A percentile compares a stretch with the other conserved stretches of the same genome.
These are phyloP conservation scores for Trifolium dubium DNA, from an alignment of 306 rosid species.

Conservation along the genomic window DNA sequence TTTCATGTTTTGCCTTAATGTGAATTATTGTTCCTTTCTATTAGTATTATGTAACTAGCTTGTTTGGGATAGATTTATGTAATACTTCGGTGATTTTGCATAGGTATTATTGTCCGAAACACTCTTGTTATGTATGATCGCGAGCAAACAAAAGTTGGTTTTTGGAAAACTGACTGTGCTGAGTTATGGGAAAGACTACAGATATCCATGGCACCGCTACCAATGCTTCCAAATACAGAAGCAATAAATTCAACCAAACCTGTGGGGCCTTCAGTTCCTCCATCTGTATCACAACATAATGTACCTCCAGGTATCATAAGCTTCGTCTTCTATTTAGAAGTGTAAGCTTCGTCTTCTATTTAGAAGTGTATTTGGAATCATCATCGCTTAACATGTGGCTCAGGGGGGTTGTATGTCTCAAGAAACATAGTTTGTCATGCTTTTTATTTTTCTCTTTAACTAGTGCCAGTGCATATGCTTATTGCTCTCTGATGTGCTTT, in stretches of 20 bases:
- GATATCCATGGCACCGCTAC: slow-evolving; percentile 53
- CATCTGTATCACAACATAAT: slow-evolving; percentile 49
- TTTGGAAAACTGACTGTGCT: slow-evolving; percentile 97
- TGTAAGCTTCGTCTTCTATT: slow-evolving; percentile 23
- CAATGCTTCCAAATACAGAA: slow-evolving; percentile 53
- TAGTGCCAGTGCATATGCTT: slow-evolving; percentile 11
- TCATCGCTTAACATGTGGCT: slow-evolving; percentile 34
- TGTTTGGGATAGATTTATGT: slow-evolving; percentile 23
- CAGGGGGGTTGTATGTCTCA: slow-evolving; percentile 36
- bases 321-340: slow-evolving; percentile 25
- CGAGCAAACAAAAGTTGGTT: slow-evolving; percentile 73
- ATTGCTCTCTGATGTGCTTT: slow-evolving; percentile 31
- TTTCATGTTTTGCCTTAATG: slow-evolving; percentile 32
- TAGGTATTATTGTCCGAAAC: slow-evolving; percentile 89
- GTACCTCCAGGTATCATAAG: slow-evolving; percentile 55
- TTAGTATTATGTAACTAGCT: slow-evolving; percentile 26
- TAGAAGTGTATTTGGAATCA: slow-evolving; percentile 5
- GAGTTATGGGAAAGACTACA: slow-evolving; percentile 89
- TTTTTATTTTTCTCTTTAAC: slow-evolving; percentile 27
- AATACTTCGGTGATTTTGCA: slow-evolving; percentile 24
- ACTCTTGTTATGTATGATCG: slow-evolving; percentile 89
- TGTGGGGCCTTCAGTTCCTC: slow-evolving; percentile 63
- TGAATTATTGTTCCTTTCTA: slow-evolving; percentile 23
- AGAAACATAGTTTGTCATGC: slow-evolving; percentile 22
- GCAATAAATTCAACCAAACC: slow-evolving; percentile 44